A percentile compares a stretch with the other conserved stretches of the same genome.
Conservation (phyloP, 2,329 filamentous ascomycete genomes). For the Ophiocordyceps unilateralis region DNA sequence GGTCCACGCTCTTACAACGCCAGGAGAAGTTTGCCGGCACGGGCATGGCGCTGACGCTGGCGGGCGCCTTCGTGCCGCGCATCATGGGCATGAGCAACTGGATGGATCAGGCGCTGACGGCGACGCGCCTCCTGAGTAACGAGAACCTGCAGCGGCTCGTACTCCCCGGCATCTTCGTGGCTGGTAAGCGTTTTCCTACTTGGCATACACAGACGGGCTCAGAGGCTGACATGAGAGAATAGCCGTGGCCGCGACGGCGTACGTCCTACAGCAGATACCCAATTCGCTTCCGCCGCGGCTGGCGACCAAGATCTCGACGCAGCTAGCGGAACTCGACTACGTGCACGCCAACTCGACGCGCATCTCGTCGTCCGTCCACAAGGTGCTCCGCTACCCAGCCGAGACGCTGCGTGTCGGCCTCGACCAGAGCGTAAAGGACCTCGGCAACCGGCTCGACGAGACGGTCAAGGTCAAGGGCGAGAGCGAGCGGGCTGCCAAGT, state of each 20-base stretch:
- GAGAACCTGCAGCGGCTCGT: slow-evolving; percentile 68
- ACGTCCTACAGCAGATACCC: slow-evolving; percentile 75
- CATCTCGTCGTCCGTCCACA: slow-evolving; percentile 72
- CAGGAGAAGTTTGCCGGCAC: slow-evolving; percentile 93
- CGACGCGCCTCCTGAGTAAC: slow-evolving; percentile 62
- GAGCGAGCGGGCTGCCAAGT: slow-evolving; percentile 74
- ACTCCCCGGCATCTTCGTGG: slow-evolving; percentile 60
- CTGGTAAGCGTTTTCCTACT: slow-evolving; percentile 37
- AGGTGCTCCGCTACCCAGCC: slow-evolving; percentile 74
- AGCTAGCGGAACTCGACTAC: slow-evolving; percentile 74
- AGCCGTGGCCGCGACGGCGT: slow-evolving; percentile 62
- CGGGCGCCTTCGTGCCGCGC: slow-evolving; percentile 67
- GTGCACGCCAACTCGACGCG: slow-evolving; percentile 75
- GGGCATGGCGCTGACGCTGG: slow-evolving; percentile 84
- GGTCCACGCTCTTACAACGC: slow-evolving; percentile 62
- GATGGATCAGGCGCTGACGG: slow-evolving; percentile 74
- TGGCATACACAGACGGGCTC: neutral
- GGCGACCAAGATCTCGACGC: slow-evolving; percentile 65
- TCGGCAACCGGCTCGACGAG: slow-evolving; percentile 62
- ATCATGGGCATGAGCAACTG: slow-evolving; percentile 72
- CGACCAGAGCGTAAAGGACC: slow-evolving; percentile 70
- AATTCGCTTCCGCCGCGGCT: slow-evolving; percentile 75
- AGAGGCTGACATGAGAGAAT: neutral
- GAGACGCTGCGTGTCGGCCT: slow-evolving; percentile 72
- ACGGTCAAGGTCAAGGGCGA: slow-evolving; percentile 67